Conservation (phyloP, 192 early-diverging fungal genomes). For the Coemansia sp. region DNA sequence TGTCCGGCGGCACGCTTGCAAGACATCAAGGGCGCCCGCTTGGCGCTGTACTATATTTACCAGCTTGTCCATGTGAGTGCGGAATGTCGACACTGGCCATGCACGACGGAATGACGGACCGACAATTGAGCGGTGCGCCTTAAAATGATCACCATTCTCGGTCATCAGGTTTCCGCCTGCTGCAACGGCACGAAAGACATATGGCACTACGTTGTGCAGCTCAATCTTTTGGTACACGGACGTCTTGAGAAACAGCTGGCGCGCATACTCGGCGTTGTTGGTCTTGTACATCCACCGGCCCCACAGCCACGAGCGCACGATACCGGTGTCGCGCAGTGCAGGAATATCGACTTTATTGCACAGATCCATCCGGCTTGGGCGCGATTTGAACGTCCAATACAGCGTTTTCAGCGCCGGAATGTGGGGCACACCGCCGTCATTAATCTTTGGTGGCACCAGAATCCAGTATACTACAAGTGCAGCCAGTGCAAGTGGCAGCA, state of each 20-base stretch:
- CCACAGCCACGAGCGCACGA: slow-evolving; percentile 45
- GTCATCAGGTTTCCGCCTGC: slow-evolving; percentile 50
- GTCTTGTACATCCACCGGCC: slow-evolving; percentile 53
- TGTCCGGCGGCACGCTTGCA: slow-evolving; percentile 34
- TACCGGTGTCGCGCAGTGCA: slow-evolving; percentile 21
- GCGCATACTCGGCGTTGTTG: slow-evolving; percentile 48
- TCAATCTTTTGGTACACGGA: slow-evolving; percentile 43
- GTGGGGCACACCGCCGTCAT: slow-evolving; percentile 45
- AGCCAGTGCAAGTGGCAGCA: background rate
- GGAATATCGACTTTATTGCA: slow-evolving; percentile 39
- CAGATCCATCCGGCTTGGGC: slow-evolving; percentile 33
- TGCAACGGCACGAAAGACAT: slow-evolving; percentile 39
- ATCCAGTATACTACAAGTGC: slow-evolving; percentile 11
- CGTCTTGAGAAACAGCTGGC: slow-evolving; percentile 46
- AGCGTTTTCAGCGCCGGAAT: slow-evolving; percentile 42
- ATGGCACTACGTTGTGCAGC: slow-evolving; percentile 47
- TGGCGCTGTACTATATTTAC: slow-evolving; percentile 20
- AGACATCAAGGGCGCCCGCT: slow-evolving; percentile 14
- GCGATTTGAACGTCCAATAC: slow-evolving; percentile 45
- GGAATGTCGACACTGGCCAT: slow-evolving; percentile 45
- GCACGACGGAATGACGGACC: slow-evolving; percentile 45
- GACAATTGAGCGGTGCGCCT: slow-evolving; percentile 44
- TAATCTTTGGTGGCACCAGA: slow-evolving; percentile 37
- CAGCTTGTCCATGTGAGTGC: slow-evolving; percentile 24
- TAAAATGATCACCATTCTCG: slow-evolving; percentile 47